phyloP scores from a whole-genome alignment of 83 land plant species.

The Picea abies region DNA sequence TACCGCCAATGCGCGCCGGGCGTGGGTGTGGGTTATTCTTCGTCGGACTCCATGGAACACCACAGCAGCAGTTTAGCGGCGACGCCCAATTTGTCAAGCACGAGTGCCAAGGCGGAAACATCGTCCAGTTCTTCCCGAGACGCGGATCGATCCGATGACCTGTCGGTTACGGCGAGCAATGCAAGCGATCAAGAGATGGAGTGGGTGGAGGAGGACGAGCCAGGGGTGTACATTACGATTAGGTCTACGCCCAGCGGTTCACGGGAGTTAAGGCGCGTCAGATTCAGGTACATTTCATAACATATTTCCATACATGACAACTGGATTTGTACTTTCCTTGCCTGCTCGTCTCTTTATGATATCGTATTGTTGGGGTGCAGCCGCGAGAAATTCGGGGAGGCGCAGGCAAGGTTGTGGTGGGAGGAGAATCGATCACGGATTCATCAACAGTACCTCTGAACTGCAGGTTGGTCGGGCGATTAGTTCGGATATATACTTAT shows the following conservation, averaged over 20 bases:
- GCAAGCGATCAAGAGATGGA: slow-evolving; percentile 72
- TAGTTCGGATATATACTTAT: no score
- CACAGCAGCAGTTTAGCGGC: slow-evolving; percentile 38
- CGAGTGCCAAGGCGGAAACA: slow-evolving; percentile 53
- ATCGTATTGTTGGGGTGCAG: slow-evolving; percentile 20
- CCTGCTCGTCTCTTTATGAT: no score
- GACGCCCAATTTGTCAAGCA: slow-evolving; percentile 68
- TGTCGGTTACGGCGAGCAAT: slow-evolving; percentile 54
- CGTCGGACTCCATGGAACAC: slow-evolving; percentile 65
- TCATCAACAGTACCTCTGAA: slow-evolving; percentile 35
- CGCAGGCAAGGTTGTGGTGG: slow-evolving; percentile 50
- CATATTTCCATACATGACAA: no score
- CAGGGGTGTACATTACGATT: slow-evolving; percentile 92
- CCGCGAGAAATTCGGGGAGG: slow-evolving; percentile 52
- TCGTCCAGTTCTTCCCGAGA: slow-evolving; percentile 59
- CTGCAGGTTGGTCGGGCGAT: no score
- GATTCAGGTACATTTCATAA: slow-evolving; percentile 71
- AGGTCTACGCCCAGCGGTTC: slow-evolving; percentile 64
- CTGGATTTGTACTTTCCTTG: no score
- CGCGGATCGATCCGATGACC: slow-evolving; percentile 64
- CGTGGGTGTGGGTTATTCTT: slow-evolving; percentile 50
- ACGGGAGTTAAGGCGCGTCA: slow-evolving; percentile 83
- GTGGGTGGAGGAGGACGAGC: slow-evolving; percentile 95
- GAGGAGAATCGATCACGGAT: slow-evolving; percentile 53
- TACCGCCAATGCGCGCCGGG: slow-evolving; percentile 30